phyloP scores from a whole-genome alignment of 2,329 filamentous ascomycete species.

The Domatiomyces catenatus region DNA sequence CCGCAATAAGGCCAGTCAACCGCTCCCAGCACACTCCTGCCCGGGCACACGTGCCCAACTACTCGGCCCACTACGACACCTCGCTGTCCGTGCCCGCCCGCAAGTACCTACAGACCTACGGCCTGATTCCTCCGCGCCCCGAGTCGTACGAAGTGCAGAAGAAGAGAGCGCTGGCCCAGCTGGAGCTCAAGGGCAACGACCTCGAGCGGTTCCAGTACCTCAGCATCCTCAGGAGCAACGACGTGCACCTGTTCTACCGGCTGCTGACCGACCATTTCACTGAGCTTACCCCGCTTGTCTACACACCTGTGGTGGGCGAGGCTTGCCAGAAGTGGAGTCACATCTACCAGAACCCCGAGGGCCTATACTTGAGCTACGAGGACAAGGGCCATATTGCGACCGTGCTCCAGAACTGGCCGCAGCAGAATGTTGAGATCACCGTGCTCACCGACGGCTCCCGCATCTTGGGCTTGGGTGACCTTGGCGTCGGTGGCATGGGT shows the following conservation, averaged over 20 bases:
- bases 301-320: conserved; percentile 55
- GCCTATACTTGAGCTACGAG: conserved; percentile 86
- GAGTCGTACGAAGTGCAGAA: conserved; percentile 36
- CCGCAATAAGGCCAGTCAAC: conserved; percentile 6
- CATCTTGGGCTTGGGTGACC: conserved; percentile 78
- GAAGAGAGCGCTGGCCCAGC: conserved; percentile 33
- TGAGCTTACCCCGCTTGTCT: conserved; percentile 36
- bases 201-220: conserved; percentile 38
- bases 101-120: conserved; percentile 37
- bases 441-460: conserved; percentile 93
- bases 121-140: conserved; percentile 33
- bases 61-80: conserved; percentile 31
- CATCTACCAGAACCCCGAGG: conserved; percentile 84
- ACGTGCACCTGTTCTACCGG: conserved; percentile 38
- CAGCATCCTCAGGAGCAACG: conserved; percentile 35
- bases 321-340: conserved; percentile 94
- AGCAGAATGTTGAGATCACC: conserved; percentile 79
- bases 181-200: conserved; percentile 31
- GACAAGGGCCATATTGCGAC: conserved; percentile 80
- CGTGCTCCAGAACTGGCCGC: conserved; percentile 87
- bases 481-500: conserved; percentile 93
- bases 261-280: conserved; percentile 33
- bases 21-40: conserved; percentile 12
- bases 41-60: conserved; percentile 14
- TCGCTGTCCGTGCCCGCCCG: conserved; percentile 35